Evolutionary conservation across 2,329 filamentous ascomycete genomes (phyloP), one percentile per base, ranked within the genome.

Genomic region (Orbilia blumenaviensis): DNA sequence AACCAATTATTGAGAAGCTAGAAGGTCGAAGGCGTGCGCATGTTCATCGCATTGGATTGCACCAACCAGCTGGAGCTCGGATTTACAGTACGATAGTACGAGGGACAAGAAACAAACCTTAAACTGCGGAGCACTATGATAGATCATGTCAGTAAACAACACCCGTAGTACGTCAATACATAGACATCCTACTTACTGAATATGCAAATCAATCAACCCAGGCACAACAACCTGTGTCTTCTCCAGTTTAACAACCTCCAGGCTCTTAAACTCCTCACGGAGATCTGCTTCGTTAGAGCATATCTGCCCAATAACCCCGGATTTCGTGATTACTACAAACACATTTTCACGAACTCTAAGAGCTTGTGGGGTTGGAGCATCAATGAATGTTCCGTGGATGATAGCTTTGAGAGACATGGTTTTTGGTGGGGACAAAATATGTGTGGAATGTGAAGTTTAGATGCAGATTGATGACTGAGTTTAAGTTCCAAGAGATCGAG

Each of bases 191-290:
- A 73, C 78, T 46, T 46, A 79, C 78, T 79, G 78, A 29, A 79
- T 74, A 73, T 79, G 78, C 75, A 79, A 78, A 77, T 80, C 79
- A 34, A 80, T 50, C 41, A 80, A 60, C 8, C 79, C 79, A 9
- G 78, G 78, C 36, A 78, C 77, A 34, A 79, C 32, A 18, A 75
- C 66, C 56, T 78, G 67, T 7, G 66, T 66, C 60, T 46, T 29
- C 14, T 66, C 48, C 62, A 61, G 52, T 61, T 8, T 36, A 44
- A 21, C 61, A 7, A 75, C 60, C 16, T 7, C 29, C 12, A 78
- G 44, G 60, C 42, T 18, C 38, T 12, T 42, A 54, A 64, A 76
- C 29, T 77, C 60, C 23, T 75, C 44, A 3, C 46, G 50, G 16
- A 73, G 32, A 29, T 54, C 42, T 10, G 38, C 60, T 14, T 64